phyloP scores from a whole-genome alignment of 305 asterid species.

The Fraxinus ornus region DNA sequence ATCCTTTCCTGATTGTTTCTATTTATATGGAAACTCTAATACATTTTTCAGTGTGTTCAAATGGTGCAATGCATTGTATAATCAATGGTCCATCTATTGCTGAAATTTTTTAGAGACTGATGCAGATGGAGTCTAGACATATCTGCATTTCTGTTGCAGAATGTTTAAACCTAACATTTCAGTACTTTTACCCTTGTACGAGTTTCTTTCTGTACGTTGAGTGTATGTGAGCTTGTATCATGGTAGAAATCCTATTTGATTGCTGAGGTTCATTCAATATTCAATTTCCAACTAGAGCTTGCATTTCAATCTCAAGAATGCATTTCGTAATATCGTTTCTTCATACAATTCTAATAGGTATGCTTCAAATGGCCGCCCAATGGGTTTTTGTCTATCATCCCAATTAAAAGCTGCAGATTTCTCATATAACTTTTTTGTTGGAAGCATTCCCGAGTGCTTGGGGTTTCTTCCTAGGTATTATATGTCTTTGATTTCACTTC shows the following conservation, averaged over 20 bases:
- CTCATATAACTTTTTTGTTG: conserved; percentile 72
- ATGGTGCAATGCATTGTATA: neutral
- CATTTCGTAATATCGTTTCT: conserved; percentile 1
- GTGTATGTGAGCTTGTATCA: neutral
- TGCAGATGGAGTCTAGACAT: neutral
- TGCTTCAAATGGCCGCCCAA: conserved; percentile 45
- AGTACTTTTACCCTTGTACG: neutral
- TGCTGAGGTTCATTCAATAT: conserved; percentile 1
- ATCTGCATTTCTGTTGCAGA: neutral
- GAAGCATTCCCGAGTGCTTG: conserved; percentile 84
- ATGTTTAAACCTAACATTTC: neutral
- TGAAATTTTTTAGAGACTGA: neutral
- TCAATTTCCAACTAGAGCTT: neutral
- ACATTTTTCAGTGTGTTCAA: neutral
- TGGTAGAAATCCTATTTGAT: neutral
- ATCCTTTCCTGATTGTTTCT: neutral
- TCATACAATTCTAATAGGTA: conserved; percentile 43
- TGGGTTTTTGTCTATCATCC: conserved; percentile 69
- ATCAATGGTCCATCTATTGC: neutral
- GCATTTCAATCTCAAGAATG: neutral
- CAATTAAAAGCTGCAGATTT: conserved; percentile 72
- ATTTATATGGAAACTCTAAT: neutral
- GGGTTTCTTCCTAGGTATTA: conserved; percentile 57
- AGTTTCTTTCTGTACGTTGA: neutral
- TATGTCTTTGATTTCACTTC: neutral